These are phyloP conservation scores for Syzygium grande DNA, from an alignment of 345 rosid genomes.

Conservation along the genomic window DNA sequence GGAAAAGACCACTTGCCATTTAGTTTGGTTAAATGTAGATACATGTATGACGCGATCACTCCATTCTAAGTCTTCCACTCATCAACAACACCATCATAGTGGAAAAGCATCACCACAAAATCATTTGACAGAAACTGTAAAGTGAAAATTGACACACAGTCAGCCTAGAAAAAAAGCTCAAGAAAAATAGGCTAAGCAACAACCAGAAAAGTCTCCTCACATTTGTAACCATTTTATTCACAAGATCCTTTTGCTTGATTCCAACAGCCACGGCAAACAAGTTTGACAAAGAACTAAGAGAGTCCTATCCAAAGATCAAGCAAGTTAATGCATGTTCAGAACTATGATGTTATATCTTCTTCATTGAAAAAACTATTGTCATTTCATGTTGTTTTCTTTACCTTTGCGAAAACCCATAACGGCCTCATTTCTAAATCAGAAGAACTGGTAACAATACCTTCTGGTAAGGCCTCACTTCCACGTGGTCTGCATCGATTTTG, in stretches of 20 bases:
- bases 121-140: conserved; percentile 44
- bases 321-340: background rate
- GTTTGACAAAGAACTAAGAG: conserved; percentile 10
- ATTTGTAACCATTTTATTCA: conserved; percentile 45
- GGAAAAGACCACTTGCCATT: conserved; percentile 40
- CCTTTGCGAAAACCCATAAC: conserved; percentile 48
- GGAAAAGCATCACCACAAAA: conserved; percentile 79
- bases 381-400: background rate
- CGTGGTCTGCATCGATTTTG: conserved; percentile 37
- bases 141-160: background rate
- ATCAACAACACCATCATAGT: conserved; percentile 79
- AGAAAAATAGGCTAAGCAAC: background rate
- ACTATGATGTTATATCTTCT: background rate
- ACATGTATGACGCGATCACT: conserved; percentile 53
- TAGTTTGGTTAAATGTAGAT: conserved; percentile 74
- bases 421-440: conserved; percentile 58
- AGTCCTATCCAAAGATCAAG: conserved; percentile 15
- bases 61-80: conserved; percentile 75
- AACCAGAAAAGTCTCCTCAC: conserved; percentile 2
- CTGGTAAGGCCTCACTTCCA: conserved; percentile 51
- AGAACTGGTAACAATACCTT: conserved; percentile 32
- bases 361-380: background rate
- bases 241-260: conserved; percentile 46
- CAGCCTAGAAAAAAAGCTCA: background rate
- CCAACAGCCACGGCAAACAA: conserved; percentile 54